Conservation (phyloP, 768 basidiomycete species). For the Tulasnella sp. region DNA sequence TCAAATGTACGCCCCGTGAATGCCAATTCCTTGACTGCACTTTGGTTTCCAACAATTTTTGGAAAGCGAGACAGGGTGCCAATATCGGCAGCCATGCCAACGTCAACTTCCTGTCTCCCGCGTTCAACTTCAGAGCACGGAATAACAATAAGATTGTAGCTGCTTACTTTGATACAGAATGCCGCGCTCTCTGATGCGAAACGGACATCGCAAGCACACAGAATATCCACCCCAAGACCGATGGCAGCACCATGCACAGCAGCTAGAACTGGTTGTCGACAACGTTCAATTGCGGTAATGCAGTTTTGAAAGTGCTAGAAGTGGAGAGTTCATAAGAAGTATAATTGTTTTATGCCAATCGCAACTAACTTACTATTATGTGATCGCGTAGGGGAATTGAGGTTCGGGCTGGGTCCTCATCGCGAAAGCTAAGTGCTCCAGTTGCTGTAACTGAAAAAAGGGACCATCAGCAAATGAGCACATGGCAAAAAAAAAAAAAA, state of each 20-base stretch:
- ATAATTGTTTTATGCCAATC: conserved; percentile 31
- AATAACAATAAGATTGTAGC: background rate
- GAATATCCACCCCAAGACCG: conserved; percentile 77
- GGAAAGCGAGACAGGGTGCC: conserved; percentile 81
- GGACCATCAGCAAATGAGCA: background rate
- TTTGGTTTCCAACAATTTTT: conserved; percentile 70
- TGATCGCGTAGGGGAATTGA: conserved; percentile 50
- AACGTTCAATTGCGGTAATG: conserved; percentile 63
- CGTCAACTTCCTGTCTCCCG: conserved; percentile 66
- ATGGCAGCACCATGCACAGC: conserved; percentile 72
- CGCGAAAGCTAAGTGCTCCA: background rate
- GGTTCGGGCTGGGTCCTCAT: conserved; percentile 51
- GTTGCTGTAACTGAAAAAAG: background rate
- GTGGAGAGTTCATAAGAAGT: conserved; percentile 16
- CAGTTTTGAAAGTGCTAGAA: conserved; percentile 59
- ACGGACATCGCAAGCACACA: conserved; percentile 73
- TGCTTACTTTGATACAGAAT: conserved; percentile 69
- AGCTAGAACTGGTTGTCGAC: conserved; percentile 75
- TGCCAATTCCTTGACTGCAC: conserved; percentile 68
- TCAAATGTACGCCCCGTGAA: conserved; percentile 71
- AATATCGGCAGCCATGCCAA: conserved; percentile 83
- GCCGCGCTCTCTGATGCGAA: conserved; percentile 58
- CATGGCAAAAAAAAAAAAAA: background rate
- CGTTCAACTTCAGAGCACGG: background rate
- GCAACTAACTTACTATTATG: conserved; percentile 40